Percentiles rank a stretch among this genome's conserved stretches.
These are phyloP conservation scores for Cucumis melo DNA, from an alignment of 306 rosid genomes.

Conservation along the genomic window DNA sequence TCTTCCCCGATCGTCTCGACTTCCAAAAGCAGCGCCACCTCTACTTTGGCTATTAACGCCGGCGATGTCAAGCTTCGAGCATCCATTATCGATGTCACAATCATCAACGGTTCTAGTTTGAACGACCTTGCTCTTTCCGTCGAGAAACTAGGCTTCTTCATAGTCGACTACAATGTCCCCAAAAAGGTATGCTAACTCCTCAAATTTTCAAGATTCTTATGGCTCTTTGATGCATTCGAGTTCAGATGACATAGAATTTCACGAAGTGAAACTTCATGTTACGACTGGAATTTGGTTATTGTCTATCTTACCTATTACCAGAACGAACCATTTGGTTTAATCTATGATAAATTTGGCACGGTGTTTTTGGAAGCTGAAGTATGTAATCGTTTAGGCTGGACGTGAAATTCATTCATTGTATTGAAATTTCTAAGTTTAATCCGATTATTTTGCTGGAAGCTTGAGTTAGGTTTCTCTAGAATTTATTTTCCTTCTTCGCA, in stretches of 20 bases:
- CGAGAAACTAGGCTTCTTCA: conserved; percentile 78
- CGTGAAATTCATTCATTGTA: neutral
- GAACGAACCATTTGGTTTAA: neutral
- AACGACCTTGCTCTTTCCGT: conserved; percentile 55
- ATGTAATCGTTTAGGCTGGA: neutral
- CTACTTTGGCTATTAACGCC: conserved; percentile 43
- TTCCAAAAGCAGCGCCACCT: conserved; percentile 47
- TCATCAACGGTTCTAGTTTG: conserved; percentile 56
- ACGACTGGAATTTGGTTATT: neutral
- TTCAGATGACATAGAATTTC: neutral
- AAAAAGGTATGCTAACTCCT: conserved; percentile 33
- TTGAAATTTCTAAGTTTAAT: neutral
- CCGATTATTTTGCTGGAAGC: neutral
- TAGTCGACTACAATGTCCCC: conserved; percentile 72
- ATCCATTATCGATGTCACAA: conserved; percentile 66
- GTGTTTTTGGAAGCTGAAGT: neutral
- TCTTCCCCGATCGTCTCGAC: too few species aligned
- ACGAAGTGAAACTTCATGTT: neutral
- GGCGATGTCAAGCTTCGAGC: conserved; percentile 67
- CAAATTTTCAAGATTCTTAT: neutral
- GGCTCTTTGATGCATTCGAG: neutral
- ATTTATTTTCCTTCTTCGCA: neutral
- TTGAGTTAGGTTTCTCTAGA: neutral
- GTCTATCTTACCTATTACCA: neutral
- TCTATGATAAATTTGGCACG: neutral